Evolutionary conservation across 1,139 yeast species (phyloP).

Genomic region (Trichomonascaceae sp.): DNA sequence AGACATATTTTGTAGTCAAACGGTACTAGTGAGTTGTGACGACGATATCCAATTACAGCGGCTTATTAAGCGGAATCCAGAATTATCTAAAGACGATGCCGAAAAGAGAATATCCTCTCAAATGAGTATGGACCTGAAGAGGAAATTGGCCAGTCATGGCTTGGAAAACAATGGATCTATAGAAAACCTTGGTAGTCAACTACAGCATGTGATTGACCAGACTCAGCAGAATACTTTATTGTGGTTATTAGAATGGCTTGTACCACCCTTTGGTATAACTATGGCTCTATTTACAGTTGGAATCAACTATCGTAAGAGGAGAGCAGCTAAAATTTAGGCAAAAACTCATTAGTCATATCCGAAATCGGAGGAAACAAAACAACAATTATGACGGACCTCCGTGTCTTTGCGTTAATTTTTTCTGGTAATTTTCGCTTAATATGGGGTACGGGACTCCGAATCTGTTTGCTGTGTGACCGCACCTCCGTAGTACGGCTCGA

Average conservation of each 20-base stretch:
- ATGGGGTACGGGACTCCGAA: not conserved
- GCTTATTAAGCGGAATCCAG: slow-evolving; percentile 59
- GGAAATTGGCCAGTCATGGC: slow-evolving; percentile 55
- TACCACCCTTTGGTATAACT: slow-evolving; percentile 56
- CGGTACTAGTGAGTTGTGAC: slow-evolving; percentile 63
- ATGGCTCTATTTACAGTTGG: slow-evolving; percentile 38
- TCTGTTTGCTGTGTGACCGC: not conserved
- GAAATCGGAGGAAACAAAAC: too few species aligned
- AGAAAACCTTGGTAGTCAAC: slow-evolving; percentile 42
- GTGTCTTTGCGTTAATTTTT: not conserved
- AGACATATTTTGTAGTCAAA: slow-evolving; percentile 63
- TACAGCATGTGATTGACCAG: slow-evolving; percentile 42
- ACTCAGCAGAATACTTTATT: slow-evolving; percentile 43
- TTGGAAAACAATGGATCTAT: slow-evolving; percentile 57
- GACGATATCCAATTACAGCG: slow-evolving; percentile 56
- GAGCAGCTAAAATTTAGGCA: not conserved
- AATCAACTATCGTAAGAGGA: not conserved
- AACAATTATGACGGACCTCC: not conserved
- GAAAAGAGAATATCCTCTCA: slow-evolving; percentile 68
- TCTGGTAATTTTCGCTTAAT: not conserved
- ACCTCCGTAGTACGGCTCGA: not conserved
- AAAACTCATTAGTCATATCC: too few species aligned
- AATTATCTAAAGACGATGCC: slow-evolving; percentile 61
- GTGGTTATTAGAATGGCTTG: slow-evolving; percentile 38
- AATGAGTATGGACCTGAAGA: slow-evolving; percentile 58